Evolutionary conservation across 768 basidiomycete species (phyloP), one percentile per base, ranked within the genome.

Genomic region (Trametes gibbosa): DNA sequence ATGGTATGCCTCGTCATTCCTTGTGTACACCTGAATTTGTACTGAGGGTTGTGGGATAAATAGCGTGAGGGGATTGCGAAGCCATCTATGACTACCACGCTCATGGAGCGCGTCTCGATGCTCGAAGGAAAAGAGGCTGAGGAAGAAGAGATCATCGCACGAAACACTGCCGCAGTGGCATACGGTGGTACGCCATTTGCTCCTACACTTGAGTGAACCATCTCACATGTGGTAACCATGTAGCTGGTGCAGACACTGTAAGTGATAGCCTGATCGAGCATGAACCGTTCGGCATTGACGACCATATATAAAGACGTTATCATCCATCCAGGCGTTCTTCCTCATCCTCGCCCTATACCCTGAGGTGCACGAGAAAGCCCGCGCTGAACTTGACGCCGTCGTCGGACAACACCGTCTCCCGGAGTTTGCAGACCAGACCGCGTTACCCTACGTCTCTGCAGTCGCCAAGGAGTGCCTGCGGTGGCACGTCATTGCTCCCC

Each of bases 311-410:
- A 5, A 39, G 37, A 39, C 13, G 3, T 3, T 14, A 4, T 39
- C 37, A 14, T 17, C 17, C 13, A 39, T 17, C 17, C 66, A 63
- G 14, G 65, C 72, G 12, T 70, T 75, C 62, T 69, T 75, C 49
- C 64, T 75, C 14, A 73, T 71, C 3, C 73, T 75, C 71, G 63
- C 66, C 12, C 68, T 74, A 57, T 68, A 74, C 63, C 77, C 74
- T 48, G 62, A 61, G 0, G 53, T 65, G 16, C 67, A 68, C 45
- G 29, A 50, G 6, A 54, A 32, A 9, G 72, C 68, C 4, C 73
- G 69, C 29, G 65, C 53, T 1, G 71, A 74, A 52, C 58, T 74
- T 27, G 73, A 74, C 57, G 29, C 43, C 3, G 65, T 71, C 14
- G 46, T 73, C 0, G 67, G 68, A 25, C 5, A 59, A 5, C 56